Evolutionary conservation across 2,329 filamentous ascomycete genomes (phyloP), one percentile per base, ranked within the genome.

Genomic region (Fusarium sp.): DNA sequence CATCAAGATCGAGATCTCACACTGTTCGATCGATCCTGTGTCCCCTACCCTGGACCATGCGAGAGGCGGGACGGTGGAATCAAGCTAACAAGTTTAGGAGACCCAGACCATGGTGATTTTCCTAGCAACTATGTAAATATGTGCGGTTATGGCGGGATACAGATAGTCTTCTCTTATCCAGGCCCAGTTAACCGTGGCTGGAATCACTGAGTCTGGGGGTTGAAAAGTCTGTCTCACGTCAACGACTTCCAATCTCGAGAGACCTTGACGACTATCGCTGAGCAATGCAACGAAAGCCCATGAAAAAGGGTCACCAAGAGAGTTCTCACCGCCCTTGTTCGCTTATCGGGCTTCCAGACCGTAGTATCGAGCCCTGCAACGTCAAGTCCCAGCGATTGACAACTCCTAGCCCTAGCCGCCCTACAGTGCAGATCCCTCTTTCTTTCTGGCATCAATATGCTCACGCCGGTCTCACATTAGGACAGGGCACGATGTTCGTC

Each of bases 381-480:
- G 31, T 67, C 31, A 37, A 52, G n/a, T 54, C 64, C 27, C 42
- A 42, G 31, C 18, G 72, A 73, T 72, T 69, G 72, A 40, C 71
- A 64, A 65, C 59, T 40, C 20, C 31, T 66, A 45, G 24, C 58
- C 57, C 35, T 66, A 54, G 56, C 52, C 34, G 47, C 47, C 45
- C 68, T 64, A 67, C 58, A 58, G 62, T 37, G 72, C 47, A 75
- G 72, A 74, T 74, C 69, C 38, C 58, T 54, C 45, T 52, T 67
- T 59, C 65, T 45, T 50, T 60, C 34, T 59, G 67, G 60, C 57
- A 64, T 29, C 62, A 62, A 64, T 74, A 74, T 38, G 57, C 34
- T 54, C 72, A 74, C 72, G 47, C 72, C 72, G 22, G 57, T 14
- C 22, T 54, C 18, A 16, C 31, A 54, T 54, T 31, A 54, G 47